A percentile compares a stretch with the other conserved stretches of the same genome.
Conservation (phyloP, 495 filamentous ascomycete genomes). For the Aspergillus heteromorphus region DNA sequence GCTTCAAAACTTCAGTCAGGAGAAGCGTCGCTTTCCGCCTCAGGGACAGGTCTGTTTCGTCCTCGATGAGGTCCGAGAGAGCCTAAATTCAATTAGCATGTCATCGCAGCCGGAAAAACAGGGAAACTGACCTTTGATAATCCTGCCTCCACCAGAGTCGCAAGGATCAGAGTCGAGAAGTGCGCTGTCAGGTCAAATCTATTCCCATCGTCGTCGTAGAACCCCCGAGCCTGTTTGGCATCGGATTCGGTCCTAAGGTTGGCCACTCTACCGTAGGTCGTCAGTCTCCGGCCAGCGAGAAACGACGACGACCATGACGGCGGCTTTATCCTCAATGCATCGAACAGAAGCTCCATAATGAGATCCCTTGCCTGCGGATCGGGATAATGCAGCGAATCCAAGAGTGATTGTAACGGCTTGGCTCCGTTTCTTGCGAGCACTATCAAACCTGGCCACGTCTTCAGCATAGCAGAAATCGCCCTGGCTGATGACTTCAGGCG, state of each 20-base stretch:
- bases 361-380: conserved; percentile 58
- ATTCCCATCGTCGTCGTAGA: conserved; percentile 57
- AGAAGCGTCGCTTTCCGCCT: conserved; percentile 86
- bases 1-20: conserved; percentile 82
- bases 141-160: conserved; percentile 77
- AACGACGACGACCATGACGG: conserved; percentile 97
- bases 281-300: conserved; percentile 84
- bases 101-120: not conserved
- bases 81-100: conserved; percentile 36
- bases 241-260: conserved; percentile 70
- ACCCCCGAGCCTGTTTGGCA: conserved; percentile 29
- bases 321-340: conserved; percentile 86
- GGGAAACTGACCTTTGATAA: conserved; percentile 55
- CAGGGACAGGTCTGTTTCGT: conserved; percentile 65
- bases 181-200: conserved; percentile 86
- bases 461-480: conserved; percentile 79
- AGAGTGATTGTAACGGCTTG: conserved; percentile 72
- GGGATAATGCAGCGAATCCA: conserved; percentile 71
- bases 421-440: conserved; percentile 80
- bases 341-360: conserved; percentile 83
- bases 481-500: conserved; percentile 79
- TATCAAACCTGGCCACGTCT: conserved; percentile 87
- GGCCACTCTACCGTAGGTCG: conserved; percentile 87
- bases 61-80: conserved; percentile 60
- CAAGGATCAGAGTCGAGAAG: conserved; percentile 84